Conservation (phyloP, 2,329 filamentous ascomycete genomes). For the Penicillium thymicola region DNA sequence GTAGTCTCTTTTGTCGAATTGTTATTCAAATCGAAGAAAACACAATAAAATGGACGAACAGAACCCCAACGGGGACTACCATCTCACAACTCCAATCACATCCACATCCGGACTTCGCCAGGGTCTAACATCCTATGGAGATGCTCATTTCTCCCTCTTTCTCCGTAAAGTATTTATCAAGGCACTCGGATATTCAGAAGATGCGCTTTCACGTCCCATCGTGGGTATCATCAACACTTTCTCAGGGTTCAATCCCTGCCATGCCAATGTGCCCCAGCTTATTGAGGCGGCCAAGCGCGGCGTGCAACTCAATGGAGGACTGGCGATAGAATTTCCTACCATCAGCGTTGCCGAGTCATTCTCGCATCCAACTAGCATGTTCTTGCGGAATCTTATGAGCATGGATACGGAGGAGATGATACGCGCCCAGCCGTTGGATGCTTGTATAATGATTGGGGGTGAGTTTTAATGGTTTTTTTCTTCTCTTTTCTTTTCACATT, state of each 20-base stretch:
- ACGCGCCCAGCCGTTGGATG: conserved; percentile 66
- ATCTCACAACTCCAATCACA: conserved; percentile 54
- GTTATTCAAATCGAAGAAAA: too few relatives aligned
- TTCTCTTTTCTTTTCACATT: too few relatives aligned
- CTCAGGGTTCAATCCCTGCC: conserved; percentile 71
- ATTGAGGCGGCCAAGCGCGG: conserved; percentile 68
- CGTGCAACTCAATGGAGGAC: conserved; percentile 62
- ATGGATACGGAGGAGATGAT: conserved; percentile 82
- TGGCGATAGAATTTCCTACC: conserved; percentile 71
- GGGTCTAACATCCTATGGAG: conserved; percentile 66
- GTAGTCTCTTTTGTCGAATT: background rate
- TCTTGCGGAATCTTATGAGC: conserved; percentile 69
- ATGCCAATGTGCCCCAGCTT: conserved; percentile 68
- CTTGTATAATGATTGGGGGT: conserved; percentile 66
- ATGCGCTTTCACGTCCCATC: conserved; percentile 66
- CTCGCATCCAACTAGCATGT: conserved; percentile 70
- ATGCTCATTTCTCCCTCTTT: conserved; percentile 72
- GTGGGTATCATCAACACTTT: conserved; percentile 73
- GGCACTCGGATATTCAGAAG: conserved; percentile 69
- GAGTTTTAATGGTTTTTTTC: conserved; percentile 13
- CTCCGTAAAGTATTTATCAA: conserved; percentile 76
- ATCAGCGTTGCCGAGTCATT: conserved; percentile 71
- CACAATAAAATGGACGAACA: background rate
- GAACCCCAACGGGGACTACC: conserved; percentile 50
- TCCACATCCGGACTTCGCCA: conserved; percentile 57